Evolutionary conservation across 495 filamentous ascomycete genomes (phyloP), one percentile per base, ranked within the genome.

Genomic region (Penicillium arizonense): DNA sequence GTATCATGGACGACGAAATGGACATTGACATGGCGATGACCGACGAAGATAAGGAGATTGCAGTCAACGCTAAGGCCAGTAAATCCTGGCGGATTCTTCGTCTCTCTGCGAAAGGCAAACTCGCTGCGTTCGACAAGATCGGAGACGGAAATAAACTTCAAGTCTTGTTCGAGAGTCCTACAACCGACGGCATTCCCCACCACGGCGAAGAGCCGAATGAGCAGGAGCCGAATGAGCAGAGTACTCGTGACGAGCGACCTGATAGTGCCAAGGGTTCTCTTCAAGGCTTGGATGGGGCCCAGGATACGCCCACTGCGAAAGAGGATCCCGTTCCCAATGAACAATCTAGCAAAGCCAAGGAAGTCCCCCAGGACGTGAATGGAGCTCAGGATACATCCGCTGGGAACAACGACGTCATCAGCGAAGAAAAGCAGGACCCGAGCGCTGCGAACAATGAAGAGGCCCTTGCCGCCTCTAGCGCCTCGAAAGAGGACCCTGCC

Each of bases 41-140:
- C 40, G 83, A 87, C 20, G 85, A 88, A 50, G 83, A 90, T 50
- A 89, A 85, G 63, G 80, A 85, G 8, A 67, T 64, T 34, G 80
- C 88, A 14, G 63, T 82, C 23, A 85, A 86, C 43, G 71, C 82
- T 3, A 95, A 91, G 65, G 79, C 82, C 20, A 96, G 89, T 75
- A 92, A 95, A 70, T 86, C 82, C 28, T 98, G 94, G 94, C 82
- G 90, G 53, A 85, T 87, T 16, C 73, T 97, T 40, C 83, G 94
- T 34, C 81, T 96, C 48, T 87, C 90, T 4, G 81, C 84, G 36
- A 85, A 78, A 59, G 82, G 73, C 56, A 87, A 85, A 56, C 81
- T 97, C 24, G 78, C 80, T 35, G 63, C 82, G 11, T 96, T 97
- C 62, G 90, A 96, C 63, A 89, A 88, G 64, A 85, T 96, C 14